Evolutionary conservation across 495 filamentous ascomycete genomes (phyloP).

Genomic region (Trichoderma asperelloides): DNA sequence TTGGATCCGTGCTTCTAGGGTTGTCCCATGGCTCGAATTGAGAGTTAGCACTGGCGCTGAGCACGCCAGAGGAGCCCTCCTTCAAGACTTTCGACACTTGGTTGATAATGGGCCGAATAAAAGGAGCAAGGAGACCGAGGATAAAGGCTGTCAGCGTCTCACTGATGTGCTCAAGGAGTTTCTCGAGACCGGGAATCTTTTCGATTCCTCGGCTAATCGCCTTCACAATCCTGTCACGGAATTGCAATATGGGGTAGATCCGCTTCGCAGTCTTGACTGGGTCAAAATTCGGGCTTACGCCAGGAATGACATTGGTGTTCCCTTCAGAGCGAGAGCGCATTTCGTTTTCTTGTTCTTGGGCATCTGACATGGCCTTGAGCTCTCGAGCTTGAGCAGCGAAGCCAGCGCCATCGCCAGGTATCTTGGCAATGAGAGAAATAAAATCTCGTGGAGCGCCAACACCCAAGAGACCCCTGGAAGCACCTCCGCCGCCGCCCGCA

Average conservation of each 20-base stretch:
- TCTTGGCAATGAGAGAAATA: slow-evolving; percentile 60
- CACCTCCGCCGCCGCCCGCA: slow-evolving; percentile 29
- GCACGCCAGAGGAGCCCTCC: slow-evolving; percentile 68
- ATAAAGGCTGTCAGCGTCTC: slow-evolving; percentile 87
- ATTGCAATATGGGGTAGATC: slow-evolving; percentile 91
- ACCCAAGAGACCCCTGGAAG: slow-evolving; percentile 23
- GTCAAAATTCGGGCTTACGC: slow-evolving; percentile 69
- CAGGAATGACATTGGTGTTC: slow-evolving; percentile 47
- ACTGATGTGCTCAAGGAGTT: slow-evolving; percentile 78
- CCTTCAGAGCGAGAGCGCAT: slow-evolving; percentile 17
- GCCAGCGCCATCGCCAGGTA: slow-evolving; percentile 64
- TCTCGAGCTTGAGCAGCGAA: slow-evolving; percentile 69
- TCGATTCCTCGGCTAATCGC: slow-evolving; percentile 74
- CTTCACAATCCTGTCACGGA: slow-evolving; percentile 86
- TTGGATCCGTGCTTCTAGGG: slow-evolving; percentile 77
- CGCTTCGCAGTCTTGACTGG: slow-evolving; percentile 69
- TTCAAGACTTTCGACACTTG: slow-evolving; percentile 74
- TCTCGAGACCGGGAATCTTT: slow-evolving; percentile 84
- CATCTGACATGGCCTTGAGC: slow-evolving; percentile 66
- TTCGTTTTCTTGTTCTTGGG: slow-evolving; percentile 58
- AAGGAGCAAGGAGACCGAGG: slow-evolving; percentile 80
- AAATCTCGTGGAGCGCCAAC: slow-evolving; percentile 36
- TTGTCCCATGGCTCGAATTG: slow-evolving; percentile 91
- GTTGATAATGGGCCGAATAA: slow-evolving; percentile 84
- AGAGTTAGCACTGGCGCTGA: slow-evolving; percentile 70